Percentiles rank a stretch among this genome's conserved stretches.
Conservation (phyloP, 2,329 filamentous ascomycete species). For the Triangularia setosa region DNA sequence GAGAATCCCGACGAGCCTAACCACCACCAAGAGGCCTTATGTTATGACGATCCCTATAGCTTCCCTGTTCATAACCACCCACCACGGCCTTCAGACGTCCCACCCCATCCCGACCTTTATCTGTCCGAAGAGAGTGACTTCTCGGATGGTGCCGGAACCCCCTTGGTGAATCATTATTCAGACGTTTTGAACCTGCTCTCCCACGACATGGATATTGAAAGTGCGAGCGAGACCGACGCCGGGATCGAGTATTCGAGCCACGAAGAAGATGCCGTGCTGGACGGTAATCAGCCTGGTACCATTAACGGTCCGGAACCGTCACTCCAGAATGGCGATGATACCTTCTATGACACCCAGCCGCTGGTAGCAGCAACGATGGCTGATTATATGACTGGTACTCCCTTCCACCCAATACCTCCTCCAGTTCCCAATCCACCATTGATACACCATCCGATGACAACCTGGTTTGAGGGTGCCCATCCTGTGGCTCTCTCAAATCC, state of each 20-base stretch:
- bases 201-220: slow-evolving; percentile 24
- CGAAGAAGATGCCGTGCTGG: not conserved
- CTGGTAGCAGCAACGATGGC: not conserved
- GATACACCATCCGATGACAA: not conserved
- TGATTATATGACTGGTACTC: not conserved
- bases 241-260: not conserved
- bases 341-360: not conserved
- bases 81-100: slow-evolving; percentile 5
- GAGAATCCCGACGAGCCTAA: not conserved
- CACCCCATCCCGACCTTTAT: slow-evolving; percentile 4
- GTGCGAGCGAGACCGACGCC: not conserved
- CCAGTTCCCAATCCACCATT: slow-evolving; percentile 5
- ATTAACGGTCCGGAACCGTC: not conserved
- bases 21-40: not conserved
- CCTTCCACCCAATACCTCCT: not conserved
- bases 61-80: slow-evolving; percentile 1
- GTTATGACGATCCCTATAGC: not conserved
- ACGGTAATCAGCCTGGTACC: not conserved
- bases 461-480: slow-evolving; percentile 23
- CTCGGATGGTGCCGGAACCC: slow-evolving; percentile 24
- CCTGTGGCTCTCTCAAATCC: slow-evolving; percentile 33
- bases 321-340: not conserved
- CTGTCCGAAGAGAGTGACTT: slow-evolving; percentile 23
- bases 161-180: slow-evolving; percentile 20
- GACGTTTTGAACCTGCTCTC: slow-evolving; percentile 22